A percentile compares a stretch with the other conserved stretches of the same genome.
Conservation (phyloP, 108 stramenopile genomes). For the Cyclotella cryptica region DNA sequence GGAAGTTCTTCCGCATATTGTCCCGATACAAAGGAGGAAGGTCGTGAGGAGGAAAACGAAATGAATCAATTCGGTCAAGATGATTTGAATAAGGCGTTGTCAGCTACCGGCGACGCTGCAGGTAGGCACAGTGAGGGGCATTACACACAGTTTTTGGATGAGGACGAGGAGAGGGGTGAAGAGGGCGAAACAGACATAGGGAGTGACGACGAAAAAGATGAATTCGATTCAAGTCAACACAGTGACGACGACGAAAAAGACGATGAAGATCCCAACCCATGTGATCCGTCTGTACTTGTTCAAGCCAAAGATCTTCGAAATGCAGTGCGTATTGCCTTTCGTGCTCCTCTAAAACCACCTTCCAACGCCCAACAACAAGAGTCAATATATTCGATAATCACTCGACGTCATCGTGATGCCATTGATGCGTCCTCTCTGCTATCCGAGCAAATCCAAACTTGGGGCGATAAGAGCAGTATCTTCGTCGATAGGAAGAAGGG, state of each 20-base stretch:
- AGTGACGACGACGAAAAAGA: not conserved
- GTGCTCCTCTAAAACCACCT: slow-evolving; percentile 38
- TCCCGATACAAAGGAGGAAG: not conserved
- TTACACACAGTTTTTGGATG: slow-evolving; percentile 50
- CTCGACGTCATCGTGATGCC: slow-evolving; percentile 48
- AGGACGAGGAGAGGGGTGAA: slow-evolving; percentile 41
- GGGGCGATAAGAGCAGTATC: slow-evolving; percentile 45
- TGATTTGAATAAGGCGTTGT: not conserved
- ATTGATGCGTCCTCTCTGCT: slow-evolving; percentile 41
- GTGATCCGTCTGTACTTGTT: slow-evolving; percentile 33
- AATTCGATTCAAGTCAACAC: not conserved
- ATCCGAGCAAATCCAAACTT: slow-evolving; percentile 36
- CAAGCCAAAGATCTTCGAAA: slow-evolving; percentile 35
- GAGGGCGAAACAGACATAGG: no score
- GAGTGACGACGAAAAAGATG: not conserved
- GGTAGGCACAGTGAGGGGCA: slow-evolving; percentile 45
- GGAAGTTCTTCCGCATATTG: not conserved
- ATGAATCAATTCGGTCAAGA: no score
- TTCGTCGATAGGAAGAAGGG: slow-evolving; percentile 30
- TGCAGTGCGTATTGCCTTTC: slow-evolving; percentile 50
- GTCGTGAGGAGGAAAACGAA: no score
- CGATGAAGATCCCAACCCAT: not conserved
- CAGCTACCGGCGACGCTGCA: slow-evolving; percentile 11
- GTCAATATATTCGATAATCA: slow-evolving; percentile 25
- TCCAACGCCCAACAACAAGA: not conserved